phyloP scores from a whole-genome alignment of 2,329 filamentous ascomycete species.

The Xylariaceae sp. region DNA sequence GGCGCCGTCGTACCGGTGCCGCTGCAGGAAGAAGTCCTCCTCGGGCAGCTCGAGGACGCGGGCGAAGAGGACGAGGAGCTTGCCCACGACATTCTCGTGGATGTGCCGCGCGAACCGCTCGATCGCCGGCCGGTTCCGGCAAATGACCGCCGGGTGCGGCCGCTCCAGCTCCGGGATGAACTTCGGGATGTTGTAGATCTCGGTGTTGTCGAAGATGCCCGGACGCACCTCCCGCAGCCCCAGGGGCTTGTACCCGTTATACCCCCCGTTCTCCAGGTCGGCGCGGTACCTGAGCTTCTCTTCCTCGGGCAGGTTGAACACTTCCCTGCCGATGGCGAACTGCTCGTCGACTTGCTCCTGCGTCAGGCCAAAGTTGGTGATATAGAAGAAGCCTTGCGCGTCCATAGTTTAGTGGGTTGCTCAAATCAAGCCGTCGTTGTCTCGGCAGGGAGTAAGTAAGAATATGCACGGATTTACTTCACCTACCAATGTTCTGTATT shows the following conservation, averaged over 20 bases:
- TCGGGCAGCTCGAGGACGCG: conserved; percentile 53
- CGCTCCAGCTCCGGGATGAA: conserved; percentile 32
- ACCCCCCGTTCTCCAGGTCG: conserved; percentile 46
- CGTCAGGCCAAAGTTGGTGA: conserved; percentile 56
- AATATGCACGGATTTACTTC: neutral
- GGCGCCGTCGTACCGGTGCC: conserved; percentile 50
- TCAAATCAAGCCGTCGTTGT: too few species aligned
- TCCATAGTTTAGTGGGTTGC: neutral
- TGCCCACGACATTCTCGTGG: conserved; percentile 29
- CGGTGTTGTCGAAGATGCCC: conserved; percentile 34
- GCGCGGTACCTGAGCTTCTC: conserved; percentile 55
- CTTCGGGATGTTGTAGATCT: conserved; percentile 38
- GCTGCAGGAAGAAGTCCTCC: conserved; percentile 48
- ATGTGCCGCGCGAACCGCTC: conserved; percentile 34
- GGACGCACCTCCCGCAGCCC: conserved; percentile 33
- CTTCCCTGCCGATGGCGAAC: conserved; percentile 54
- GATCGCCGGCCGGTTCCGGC: conserved; percentile 28
- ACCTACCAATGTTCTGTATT: conserved; percentile 37
- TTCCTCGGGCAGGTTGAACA: conserved; percentile 50
- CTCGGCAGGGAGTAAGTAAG: too few species aligned
- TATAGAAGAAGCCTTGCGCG: conserved; percentile 53
- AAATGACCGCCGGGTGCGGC: conserved; percentile 31
- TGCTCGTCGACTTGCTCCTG: conserved; percentile 56
- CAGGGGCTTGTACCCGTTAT: conserved; percentile 51
- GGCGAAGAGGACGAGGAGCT: conserved; percentile 33